Base-by-base conservation (phyloP, 2,329 filamentous ascomycete genomes). In the Waltergamsia citrina region DNA sequence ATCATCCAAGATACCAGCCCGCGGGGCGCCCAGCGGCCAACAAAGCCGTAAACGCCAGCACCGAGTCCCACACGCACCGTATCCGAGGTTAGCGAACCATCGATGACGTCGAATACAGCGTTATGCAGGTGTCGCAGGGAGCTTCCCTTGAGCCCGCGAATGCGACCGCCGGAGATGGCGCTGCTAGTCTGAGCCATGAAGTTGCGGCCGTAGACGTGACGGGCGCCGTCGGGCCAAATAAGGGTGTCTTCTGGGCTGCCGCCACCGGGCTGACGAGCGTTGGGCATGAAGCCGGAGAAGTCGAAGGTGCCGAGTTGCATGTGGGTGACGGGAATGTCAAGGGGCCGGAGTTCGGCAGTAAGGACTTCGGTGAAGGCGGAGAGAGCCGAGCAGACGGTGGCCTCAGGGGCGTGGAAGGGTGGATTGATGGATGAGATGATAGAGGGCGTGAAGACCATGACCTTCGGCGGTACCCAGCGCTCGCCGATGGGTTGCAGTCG, bases 281-380 rank as follows among this genome's bases (percentile, higher is more conserved):
- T n/a, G 19, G 69, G 71, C 3, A 69, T 69, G 57, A 80, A 78
- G 41, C 78, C 69, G 6, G 78, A 76, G 47, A 90, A 78, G 57
- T 96, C 90, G 53, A 98, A 86, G 16, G 85, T 88, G 38, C 92
- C 92, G 2, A 96, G 77, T 57, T 90, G 86, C 53, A 98, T 71
- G 52, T 95, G 86, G 2, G 83, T 82, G 15, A 95, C 83, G 25
- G 81, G 74, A 34, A 95, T 81, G 34, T 71, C 73, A 23, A 92
- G 68, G 4, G 85, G 78, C 4, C 72, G 69, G 26, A 95, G 71
- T 63, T 96, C 92, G 35, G 78, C 78, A 11, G 82, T 72, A 9
- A 96, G 69, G 1, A 86, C 84, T 33, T 82, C 74, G 19, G 85
- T 83, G 53, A 94, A 94, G 18, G 85, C 84, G 10, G 84, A 78